A percentile compares a stretch with the other conserved stretches of the same genome.
Evolutionary conservation across 768 basidiomycete species (phyloP).

Genomic region (Fomitopsis serialis): DNA sequence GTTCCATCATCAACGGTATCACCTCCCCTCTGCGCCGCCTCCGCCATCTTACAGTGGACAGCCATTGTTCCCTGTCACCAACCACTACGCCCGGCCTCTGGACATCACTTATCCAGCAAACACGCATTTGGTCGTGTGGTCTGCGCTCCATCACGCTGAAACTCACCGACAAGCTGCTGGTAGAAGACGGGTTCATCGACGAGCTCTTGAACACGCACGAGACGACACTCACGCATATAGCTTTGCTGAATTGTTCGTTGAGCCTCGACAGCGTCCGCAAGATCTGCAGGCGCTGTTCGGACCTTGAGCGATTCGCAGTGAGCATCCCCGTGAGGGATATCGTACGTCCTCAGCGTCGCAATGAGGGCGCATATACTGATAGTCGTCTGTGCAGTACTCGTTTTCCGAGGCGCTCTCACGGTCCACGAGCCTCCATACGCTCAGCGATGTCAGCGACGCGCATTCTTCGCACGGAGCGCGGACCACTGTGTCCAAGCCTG

Average conservation of each 20-base stretch:
- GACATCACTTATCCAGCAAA: slow-evolving; percentile 24
- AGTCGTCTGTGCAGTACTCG: slow-evolving; percentile 7
- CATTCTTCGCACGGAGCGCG: slow-evolving; percentile 38
- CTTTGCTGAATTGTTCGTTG: slow-evolving; percentile 43
- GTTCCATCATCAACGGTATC: slow-evolving; percentile 9
- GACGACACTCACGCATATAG: slow-evolving; percentile 36
- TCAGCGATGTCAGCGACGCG: slow-evolving; percentile 38
- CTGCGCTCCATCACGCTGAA: slow-evolving; percentile 34
- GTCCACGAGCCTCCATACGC: slow-evolving; percentile 35
- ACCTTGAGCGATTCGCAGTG: slow-evolving; percentile 46
- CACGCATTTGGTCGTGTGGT: slow-evolving; percentile 29
- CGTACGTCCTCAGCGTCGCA: slow-evolving; percentile 4
- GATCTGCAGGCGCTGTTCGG: slow-evolving; percentile 38
- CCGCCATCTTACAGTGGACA: slow-evolving; percentile 48
- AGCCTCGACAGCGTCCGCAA: slow-evolving; percentile 31
- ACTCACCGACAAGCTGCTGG: slow-evolving; percentile 36
- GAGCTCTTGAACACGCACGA: slow-evolving; percentile 38
- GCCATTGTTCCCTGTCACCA: slow-evolving; percentile 28
- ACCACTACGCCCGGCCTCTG: slow-evolving; percentile 21
- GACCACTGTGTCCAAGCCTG: slow-evolving; percentile 32
- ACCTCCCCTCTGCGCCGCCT: slow-evolving; percentile 36
- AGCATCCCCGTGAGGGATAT: slow-evolving; percentile 44
- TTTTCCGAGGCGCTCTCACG: slow-evolving; percentile 33
- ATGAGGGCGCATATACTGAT: neutral
- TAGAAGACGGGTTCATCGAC: slow-evolving; percentile 36